These are phyloP conservation scores for Myriosclerotinia curreyana DNA, from an alignment of 2,329 filamentous ascomycete genomes.

Conservation along the genomic window DNA sequence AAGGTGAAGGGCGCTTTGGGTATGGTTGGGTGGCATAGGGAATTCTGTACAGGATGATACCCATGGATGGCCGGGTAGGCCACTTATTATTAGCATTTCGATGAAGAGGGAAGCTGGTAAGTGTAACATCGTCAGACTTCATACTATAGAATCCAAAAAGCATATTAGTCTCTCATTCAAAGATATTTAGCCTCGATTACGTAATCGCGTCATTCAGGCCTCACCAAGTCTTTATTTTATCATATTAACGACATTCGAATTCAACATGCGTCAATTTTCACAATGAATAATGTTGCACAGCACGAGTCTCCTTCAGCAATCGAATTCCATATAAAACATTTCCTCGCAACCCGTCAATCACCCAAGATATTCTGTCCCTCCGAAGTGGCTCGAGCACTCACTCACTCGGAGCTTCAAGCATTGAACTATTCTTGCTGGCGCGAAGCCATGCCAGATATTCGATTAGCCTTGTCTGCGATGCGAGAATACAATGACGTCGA, in stretches of 20 bases:
- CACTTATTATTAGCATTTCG: slow-evolving; percentile 7
- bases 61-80: slow-evolving; percentile 22
- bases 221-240: too few relatives aligned
- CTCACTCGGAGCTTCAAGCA: background rate
- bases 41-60: slow-evolving; percentile 35
- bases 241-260: background rate
- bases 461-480: background rate
- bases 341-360: slow-evolving; percentile 11
- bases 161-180: background rate
- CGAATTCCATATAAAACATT: slow-evolving; percentile 2
- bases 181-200: background rate
- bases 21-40: slow-evolving; percentile 19
- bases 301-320: background rate
- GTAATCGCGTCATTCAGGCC: too few relatives aligned
- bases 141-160: background rate
- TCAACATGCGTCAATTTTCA: background rate
- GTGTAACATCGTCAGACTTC: background rate
- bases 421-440: background rate
- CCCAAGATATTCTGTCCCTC: slow-evolving; percentile 27
- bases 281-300: background rate
- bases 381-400: slow-evolving; percentile 25
- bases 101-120: background rate
- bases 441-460: slow-evolving; percentile 6
- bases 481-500: background rate
- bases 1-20: slow-evolving; percentile 26